Evolutionary conservation across 78 protist genomes (phyloP).

Genomic region (slime mould (Dictyostelium discoideum)): dicty_2.7 NC_007088.5:5460501-5461000

Average conservation of each 20-base stretch:
- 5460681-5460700: conserved; percentile 70
- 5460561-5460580: not conserved
- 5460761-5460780: conserved; percentile 27
- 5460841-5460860: not conserved
- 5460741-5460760: conserved; percentile 61
- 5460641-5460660: conserved; percentile 50
- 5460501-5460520: conserved; percentile 34
- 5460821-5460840: not conserved
- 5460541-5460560: not conserved
- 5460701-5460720: conserved; percentile 66
- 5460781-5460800: not conserved
- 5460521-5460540: conserved; percentile 36
- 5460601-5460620: not conserved
- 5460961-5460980: not conserved
- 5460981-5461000: not conserved
- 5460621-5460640: conserved; percentile 17
- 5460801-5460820: not conserved
- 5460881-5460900: not conserved
- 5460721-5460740: conserved; percentile 68
- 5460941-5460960: not conserved
- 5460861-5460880: not conserved
- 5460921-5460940: not conserved
- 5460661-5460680: conserved; percentile 38
- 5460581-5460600: not conserved
- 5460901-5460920: not conserved